These are phyloP conservation scores for Berberis vulgaris DNA, from an alignment of 164 flowering plant genomes.

Conservation along the genomic window DNA sequence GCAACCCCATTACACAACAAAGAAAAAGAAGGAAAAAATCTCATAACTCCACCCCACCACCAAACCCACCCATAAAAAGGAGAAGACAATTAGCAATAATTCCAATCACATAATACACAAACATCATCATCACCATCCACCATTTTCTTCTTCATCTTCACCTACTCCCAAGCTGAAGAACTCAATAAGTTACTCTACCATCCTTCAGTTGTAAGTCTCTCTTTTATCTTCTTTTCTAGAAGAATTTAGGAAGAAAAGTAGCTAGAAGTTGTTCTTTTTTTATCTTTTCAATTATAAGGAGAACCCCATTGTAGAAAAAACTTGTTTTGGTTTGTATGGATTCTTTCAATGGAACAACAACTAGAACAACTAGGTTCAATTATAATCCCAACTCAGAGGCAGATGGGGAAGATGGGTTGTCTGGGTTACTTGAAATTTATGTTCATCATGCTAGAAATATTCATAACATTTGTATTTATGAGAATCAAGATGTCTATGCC, in stretches of 20 bases:
- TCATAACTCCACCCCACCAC: slow-evolving; percentile 15
- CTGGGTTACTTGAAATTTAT: slow-evolving; percentile 57
- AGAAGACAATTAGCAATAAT: slow-evolving; percentile 3
- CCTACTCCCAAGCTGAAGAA: slow-evolving; percentile 22
- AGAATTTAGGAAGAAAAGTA: not conserved
- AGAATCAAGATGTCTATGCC: slow-evolving; percentile 95
- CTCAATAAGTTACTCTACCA: slow-evolving; percentile 1
- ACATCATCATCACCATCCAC: slow-evolving; percentile 27
- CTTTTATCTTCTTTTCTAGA: slow-evolving; percentile 4
- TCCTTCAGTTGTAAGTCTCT: slow-evolving; percentile 14
- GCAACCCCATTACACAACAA: slow-evolving; percentile 36
- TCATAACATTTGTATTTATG: slow-evolving; percentile 91
- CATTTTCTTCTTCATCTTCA: slow-evolving; percentile 17
- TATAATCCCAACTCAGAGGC: slow-evolving; percentile 28
- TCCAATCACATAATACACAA: slow-evolving; percentile 8
- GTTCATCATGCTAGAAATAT: slow-evolving; percentile 87
- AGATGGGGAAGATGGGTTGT: slow-evolving; percentile 31
- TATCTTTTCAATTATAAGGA: not conserved
- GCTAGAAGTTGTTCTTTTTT: not conserved
- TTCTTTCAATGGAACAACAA: slow-evolving; percentile 29
- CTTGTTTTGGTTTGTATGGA: slow-evolving; percentile 30
- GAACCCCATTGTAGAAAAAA: not conserved
- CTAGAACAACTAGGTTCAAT: slow-evolving; percentile 28
- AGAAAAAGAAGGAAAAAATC: slow-evolving; percentile 1
- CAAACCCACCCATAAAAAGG: slow-evolving; percentile 18